Evolutionary conservation across 2,329 filamentous ascomycete genomes (phyloP), one percentile per base, ranked within the genome.

Genomic region (Alternaria consortialis): DNA sequence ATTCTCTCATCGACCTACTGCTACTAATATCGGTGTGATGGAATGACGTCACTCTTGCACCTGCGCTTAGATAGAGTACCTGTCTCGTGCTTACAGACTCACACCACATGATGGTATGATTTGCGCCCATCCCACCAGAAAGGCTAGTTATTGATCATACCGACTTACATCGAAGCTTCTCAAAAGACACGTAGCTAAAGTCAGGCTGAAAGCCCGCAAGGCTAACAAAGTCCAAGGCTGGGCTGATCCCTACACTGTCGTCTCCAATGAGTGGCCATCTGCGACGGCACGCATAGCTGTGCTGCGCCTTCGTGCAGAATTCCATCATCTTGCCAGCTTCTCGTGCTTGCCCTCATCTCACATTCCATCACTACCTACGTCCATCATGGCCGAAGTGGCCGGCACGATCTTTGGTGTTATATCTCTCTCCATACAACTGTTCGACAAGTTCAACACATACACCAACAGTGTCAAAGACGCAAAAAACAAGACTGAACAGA

Each of bases 381-480:
- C 43, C 27, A 1, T 31, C 37, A 55, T 55, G 53, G 53, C 53
- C 7, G 53, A 55, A 46, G 20, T 55, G 32, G 53, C 53, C 20
- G 42, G 53, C 11, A 46, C 40, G 2, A 31, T 46, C 1, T 29
- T 55, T 37, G 53, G 53, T 23, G 34, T 55, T 20, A 23, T 46
- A 0, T 55, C 53, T 2, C 53, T 55, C 8, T 55, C 40, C 2
- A 11, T 55, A 0, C 53, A 55, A 2, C 9, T 55, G 6, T 55
- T 11, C 15, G 40, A 55, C 0, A 29, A 36, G 7, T 0, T 55
- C 7, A 23, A 29, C 20, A n/a, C 23, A 1, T 55, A 55, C 7
- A 46, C 31, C 1, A 27, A 55, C 7, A 13, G 31, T 1, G 53
- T 55, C 15, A 46, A 29, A 37, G 42, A 47, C 12, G 53, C 53